A percentile compares a stretch with the other conserved stretches of the same genome.
These are phyloP conservation scores for Diophrys appendiculata DNA, from an alignment of 73 alveolate species.

Conservation along the genomic window DNA sequence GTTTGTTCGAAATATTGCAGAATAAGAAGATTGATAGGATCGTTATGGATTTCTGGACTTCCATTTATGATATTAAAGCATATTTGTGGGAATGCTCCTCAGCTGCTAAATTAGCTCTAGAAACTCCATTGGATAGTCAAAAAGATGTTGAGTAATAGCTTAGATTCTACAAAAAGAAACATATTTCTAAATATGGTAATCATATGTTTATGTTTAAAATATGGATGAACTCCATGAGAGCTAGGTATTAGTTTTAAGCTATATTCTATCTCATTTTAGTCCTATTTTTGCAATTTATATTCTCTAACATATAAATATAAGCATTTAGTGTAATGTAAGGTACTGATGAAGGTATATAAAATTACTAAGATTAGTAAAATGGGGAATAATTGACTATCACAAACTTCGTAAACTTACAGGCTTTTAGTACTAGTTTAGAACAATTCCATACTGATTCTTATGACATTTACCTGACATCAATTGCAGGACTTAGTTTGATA, in stretches of 20 bases:
- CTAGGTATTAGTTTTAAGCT: neutral
- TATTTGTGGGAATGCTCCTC: neutral
- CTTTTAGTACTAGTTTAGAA: neutral
- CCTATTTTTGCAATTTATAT: neutral
- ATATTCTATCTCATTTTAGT: neutral
- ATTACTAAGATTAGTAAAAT: neutral
- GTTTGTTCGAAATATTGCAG: neutral
- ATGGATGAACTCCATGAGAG: neutral
- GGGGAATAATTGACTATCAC: neutral
- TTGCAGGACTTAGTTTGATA: neutral
- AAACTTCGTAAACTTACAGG: neutral
- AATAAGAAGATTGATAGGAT: slow-evolving; percentile 10
- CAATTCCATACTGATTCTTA: neutral
- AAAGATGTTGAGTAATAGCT: neutral
- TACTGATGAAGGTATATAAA: neutral
- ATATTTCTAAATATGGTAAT: no score
- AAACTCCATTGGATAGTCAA: neutral
- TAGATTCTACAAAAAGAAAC: neutral
- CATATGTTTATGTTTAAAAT: neutral
- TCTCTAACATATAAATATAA: neutral
- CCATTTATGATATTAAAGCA: slow-evolving; percentile 13
- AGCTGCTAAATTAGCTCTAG: neutral
- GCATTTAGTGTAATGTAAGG: neutral
- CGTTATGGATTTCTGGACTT: slow-evolving; percentile 11
- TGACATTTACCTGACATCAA: neutral